Evolutionary conservation across 208 protist species (phyloP).

Genomic region (Vickermania ingenoplastis): DNA sequence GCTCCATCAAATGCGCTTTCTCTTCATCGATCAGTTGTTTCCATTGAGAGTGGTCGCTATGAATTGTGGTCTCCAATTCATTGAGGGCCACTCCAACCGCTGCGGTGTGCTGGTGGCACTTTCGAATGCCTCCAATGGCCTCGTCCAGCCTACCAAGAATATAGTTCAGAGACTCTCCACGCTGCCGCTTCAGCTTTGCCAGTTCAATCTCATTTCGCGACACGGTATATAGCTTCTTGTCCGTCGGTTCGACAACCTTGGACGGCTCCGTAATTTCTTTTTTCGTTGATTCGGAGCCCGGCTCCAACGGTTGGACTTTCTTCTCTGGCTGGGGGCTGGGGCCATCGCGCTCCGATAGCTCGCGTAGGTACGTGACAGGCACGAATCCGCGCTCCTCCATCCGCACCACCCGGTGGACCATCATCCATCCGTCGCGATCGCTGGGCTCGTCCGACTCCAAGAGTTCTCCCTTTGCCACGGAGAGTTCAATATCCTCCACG

Average conservation of each 20-base stretch:
- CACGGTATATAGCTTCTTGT: constrained; percentile 16
- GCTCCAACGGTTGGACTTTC: too few species aligned
- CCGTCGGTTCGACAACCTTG: neutral
- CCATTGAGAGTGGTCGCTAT: constrained; percentile 54
- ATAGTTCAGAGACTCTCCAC: constrained; percentile 40
- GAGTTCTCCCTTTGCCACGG: constrained; percentile 54
- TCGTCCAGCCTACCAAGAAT: constrained; percentile 57
- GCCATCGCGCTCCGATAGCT: neutral
- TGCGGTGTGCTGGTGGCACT: constrained; percentile 58
- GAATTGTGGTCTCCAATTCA: constrained; percentile 54
- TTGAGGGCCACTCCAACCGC: constrained; percentile 44
- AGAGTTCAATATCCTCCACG: constrained; percentile 68
- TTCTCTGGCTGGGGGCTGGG: neutral
- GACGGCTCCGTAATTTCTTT: constrained; percentile 5
- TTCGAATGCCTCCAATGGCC: constrained; percentile 38
- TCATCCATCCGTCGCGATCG: constrained; percentile 72
- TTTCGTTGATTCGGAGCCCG: constrained; percentile 4
- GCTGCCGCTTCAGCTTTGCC: constrained; percentile 64
- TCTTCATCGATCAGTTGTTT: constrained; percentile 60
- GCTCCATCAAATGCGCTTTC: constrained; percentile 34
- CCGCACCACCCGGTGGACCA: constrained; percentile 37
- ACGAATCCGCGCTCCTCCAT: constrained; percentile 55
- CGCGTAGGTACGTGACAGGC: constrained; percentile 57
- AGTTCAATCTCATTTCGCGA: constrained; percentile 84
- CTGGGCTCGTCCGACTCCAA: constrained; percentile 32